phyloP scores from a whole-genome alignment of 2,329 filamentous ascomycete genomes.

The Aspergillus piperis region DNA sequence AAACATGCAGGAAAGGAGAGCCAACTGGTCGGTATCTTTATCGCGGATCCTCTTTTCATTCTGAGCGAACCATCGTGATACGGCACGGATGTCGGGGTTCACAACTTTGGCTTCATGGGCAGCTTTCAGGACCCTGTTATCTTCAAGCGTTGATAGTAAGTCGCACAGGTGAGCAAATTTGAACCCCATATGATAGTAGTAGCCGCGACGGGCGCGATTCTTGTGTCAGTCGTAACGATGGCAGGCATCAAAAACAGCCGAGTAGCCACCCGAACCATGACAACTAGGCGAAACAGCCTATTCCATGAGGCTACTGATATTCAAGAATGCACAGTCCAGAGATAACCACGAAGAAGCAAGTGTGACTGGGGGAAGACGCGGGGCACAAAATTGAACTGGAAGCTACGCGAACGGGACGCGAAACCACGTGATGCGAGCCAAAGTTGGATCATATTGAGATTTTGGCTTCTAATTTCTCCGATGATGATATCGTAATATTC shows the following conservation, averaged over 20 bases:
- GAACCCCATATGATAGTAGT: conserved; percentile 42
- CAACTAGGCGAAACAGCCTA: not conserved
- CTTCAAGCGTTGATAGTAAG: conserved; percentile 68
- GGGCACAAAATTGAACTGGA: not conserved
- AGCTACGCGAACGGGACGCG: not conserved
- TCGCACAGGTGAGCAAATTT: conserved; percentile 71
- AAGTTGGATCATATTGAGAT: not conserved
- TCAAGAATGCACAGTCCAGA: not conserved
- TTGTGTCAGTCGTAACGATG: not conserved
- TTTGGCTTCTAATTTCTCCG: not conserved
- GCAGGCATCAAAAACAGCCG: not conserved
- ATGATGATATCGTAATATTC: not conserved
- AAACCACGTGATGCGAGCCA: not conserved
- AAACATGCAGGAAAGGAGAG: conserved; percentile 73
- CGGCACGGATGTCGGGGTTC: conserved; percentile 45
- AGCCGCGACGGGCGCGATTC: not conserved
- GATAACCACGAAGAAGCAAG: not conserved
- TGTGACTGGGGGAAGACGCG: not conserved
- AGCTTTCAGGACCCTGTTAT: conserved; percentile 42
- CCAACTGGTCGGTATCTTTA: conserved; percentile 58
- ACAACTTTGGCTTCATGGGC: conserved; percentile 30
- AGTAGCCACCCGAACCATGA: not conserved
- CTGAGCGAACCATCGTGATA: conserved; percentile 68
- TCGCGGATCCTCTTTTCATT: conserved; percentile 62
- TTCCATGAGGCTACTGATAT: not conserved